phyloP scores from a whole-genome alignment of 306 rosid genomes.

The Cotoneaster glaucophyllus region DNA sequence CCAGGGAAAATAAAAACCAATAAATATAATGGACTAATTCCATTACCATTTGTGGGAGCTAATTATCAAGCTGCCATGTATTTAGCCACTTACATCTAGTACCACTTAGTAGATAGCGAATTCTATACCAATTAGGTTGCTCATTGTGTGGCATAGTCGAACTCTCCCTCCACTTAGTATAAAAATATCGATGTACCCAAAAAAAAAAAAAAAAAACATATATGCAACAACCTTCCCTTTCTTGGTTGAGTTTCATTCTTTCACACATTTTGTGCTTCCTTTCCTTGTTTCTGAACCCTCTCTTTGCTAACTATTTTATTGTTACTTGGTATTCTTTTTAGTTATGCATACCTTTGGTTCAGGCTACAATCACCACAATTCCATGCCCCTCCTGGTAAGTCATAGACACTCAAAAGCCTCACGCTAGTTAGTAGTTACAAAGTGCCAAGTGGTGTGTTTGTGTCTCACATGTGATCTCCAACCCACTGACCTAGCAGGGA shows the following conservation, averaged over 20 bases:
- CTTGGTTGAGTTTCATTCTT: constrained; percentile 22
- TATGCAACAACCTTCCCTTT: not conserved
- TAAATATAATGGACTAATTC: not conserved
- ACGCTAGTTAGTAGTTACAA: not conserved
- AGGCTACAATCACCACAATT: constrained; percentile 47
- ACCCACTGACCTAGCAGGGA: constrained; percentile 6
- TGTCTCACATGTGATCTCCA: constrained; percentile 46
- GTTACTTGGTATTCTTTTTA: constrained; percentile 23
- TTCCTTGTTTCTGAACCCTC: constrained; percentile 12
- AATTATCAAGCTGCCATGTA: not conserved
- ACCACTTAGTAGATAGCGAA: too few species aligned
- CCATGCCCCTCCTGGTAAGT: constrained; percentile 41
- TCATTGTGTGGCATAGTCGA: too few species aligned
- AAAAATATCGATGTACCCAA: too few species aligned
- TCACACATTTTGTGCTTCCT: constrained; percentile 25
- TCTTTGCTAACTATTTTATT: constrained; percentile 16
- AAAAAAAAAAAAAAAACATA: too few species aligned
- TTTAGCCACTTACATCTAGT: not conserved
- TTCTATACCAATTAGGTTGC: too few species aligned
- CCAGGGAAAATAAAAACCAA: not conserved
- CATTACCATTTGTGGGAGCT: not conserved
- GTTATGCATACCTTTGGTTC: constrained; percentile 36
- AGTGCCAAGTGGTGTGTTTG: constrained; percentile 12
- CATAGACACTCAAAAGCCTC: constrained; percentile 40
- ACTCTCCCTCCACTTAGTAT: too few species aligned